These are phyloP conservation scores for Barnettozyma siamensis DNA, from an alignment of 805 yeast genomes.

Conservation along the genomic window DNA sequence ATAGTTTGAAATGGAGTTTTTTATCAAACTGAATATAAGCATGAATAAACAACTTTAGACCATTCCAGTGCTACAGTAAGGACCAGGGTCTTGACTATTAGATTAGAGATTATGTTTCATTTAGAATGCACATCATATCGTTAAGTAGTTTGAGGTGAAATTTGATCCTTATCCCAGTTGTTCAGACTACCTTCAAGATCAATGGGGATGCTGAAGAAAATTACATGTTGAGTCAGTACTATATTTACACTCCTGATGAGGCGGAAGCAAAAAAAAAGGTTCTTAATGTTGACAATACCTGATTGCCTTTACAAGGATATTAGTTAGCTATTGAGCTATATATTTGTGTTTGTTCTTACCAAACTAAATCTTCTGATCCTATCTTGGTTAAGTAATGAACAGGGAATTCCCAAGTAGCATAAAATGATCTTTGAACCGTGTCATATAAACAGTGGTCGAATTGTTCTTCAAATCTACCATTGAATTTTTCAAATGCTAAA, in stretches of 20 bases:
- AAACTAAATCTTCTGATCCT: neutral
- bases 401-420: neutral
- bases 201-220: slow-evolving; percentile 21
- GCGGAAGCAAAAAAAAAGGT: neutral
- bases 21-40: too few relatives aligned
- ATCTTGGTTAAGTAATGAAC: neutral
- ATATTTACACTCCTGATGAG: neutral
- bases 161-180: too few relatives aligned
- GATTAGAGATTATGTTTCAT: too few relatives aligned
- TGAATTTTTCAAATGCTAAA: slow-evolving; percentile 4
- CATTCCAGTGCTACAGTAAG: too few relatives aligned
- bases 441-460: slow-evolving; percentile 13
- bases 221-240: slow-evolving; percentile 5
- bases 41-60: too few relatives aligned
- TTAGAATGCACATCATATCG: too few relatives aligned
- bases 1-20: too few relatives aligned
- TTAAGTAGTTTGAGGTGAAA: too few relatives aligned
- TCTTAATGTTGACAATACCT: neutral
- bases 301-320: too few relatives aligned
- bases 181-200: slow-evolving; percentile 74
- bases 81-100: too few relatives aligned
- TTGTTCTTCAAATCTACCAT: slow-evolving; percentile 16
- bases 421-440: neutral
- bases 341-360: neutral
- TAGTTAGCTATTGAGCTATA: too few relatives aligned